Conservation (phyloP, 208 protist genomes). For the Trypanosoma avium region DNA sequence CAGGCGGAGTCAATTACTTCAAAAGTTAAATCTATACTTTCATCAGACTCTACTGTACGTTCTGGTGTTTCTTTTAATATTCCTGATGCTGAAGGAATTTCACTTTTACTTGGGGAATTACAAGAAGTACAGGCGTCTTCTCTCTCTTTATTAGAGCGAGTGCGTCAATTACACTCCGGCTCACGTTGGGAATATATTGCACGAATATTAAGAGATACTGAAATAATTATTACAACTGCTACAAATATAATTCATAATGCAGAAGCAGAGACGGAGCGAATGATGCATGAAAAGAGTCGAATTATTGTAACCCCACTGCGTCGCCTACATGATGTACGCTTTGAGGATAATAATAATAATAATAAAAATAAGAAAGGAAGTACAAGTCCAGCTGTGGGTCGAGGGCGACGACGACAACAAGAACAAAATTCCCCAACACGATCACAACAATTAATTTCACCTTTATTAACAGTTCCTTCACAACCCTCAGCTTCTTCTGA, state of each 20-base stretch:
- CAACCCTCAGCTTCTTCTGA: no score
- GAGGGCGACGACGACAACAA: no score
- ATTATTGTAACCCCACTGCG: background rate
- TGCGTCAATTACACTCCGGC: background rate
- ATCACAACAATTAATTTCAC: no score
- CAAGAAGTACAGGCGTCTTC: background rate
- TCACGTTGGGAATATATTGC: slow-evolving; percentile 8
- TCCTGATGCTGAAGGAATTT: background rate
- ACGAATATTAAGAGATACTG: background rate
- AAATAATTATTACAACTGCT: background rate
- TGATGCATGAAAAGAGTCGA: slow-evolving; percentile 7
- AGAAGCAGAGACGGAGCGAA: background rate
- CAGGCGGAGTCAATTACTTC: background rate
- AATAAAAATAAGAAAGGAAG: no score
- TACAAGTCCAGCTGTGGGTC: no score
- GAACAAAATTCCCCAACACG: no score
- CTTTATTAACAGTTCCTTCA: no score
- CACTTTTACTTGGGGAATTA: background rate
- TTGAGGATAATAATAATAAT: slow-evolving; percentile 7
- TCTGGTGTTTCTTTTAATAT: no score
- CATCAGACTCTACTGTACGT: background rate
- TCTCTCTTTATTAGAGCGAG: background rate
- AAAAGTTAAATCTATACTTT: background rate
- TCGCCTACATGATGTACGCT: background rate
- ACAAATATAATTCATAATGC: background rate